Percentiles rank a stretch among this genome's conserved stretches.
Conservation (phyloP, 2,329 filamentous ascomycete genomes). For the Lachnellula hyalina region DNA sequence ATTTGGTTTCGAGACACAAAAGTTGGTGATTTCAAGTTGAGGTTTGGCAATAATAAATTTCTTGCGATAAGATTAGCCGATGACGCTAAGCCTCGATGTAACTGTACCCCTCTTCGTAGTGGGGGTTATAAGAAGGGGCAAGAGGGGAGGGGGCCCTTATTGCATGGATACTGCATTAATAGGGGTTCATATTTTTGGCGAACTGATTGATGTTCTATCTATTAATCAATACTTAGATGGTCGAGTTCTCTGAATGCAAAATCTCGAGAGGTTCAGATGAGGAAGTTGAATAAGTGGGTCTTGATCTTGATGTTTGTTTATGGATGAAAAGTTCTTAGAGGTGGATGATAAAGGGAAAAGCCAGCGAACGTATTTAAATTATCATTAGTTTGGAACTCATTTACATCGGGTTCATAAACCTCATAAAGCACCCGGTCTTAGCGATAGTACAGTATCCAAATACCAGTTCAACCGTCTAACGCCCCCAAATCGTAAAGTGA, state of each 20-base stretch:
- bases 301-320: background rate
- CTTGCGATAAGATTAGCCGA: no score
- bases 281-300: background rate
- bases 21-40: slow-evolving; percentile 2
- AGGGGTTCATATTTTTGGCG: no score
- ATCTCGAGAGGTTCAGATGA: no score
- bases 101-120: no score
- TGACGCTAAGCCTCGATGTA: no score
- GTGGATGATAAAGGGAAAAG: no score
- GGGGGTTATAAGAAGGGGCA: no score
- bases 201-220: no score
- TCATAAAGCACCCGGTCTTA: background rate
- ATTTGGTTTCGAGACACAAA: background rate
- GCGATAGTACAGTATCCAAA: slow-evolving; percentile 7
- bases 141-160: no score
- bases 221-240: no score
- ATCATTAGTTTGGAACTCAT: slow-evolving; percentile 3
- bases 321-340: background rate
- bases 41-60: background rate
- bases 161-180: no score
- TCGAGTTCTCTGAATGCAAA: no score
- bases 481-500: background rate
- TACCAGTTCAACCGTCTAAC: slow-evolving; percentile 4
- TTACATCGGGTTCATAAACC: background rate
- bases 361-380: slow-evolving; percentile 5